phyloP scores from a whole-genome alignment of 1,284 basidiomycete genomes.

The Waitea zeae region DNA sequence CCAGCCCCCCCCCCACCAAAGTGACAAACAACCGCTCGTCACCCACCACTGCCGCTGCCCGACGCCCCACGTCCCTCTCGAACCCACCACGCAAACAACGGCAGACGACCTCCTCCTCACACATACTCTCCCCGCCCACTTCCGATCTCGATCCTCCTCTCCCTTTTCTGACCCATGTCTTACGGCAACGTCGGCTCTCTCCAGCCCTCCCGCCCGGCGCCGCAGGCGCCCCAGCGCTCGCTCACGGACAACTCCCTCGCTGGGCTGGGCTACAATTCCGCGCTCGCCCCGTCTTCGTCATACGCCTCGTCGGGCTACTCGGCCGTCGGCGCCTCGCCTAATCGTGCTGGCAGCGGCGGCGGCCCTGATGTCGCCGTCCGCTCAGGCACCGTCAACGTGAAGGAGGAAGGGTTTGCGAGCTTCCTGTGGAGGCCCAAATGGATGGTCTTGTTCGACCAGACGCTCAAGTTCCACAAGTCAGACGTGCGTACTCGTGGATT shows the following conservation, averaged over 20 bases:
- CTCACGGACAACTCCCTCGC: slow-evolving; percentile 23
- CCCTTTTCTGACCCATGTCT: no score
- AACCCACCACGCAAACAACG: no score
- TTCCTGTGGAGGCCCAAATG: slow-evolving; percentile 91
- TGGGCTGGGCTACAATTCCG: slow-evolving; percentile 36
- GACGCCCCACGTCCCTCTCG: no score
- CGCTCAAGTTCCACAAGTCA: slow-evolving; percentile 79
- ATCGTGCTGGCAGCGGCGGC: slow-evolving; percentile 16
- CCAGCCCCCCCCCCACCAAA: no score
- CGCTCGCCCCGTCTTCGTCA: slow-evolving; percentile 18
- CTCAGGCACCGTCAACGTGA: slow-evolving; percentile 59
- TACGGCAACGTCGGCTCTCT: no score
- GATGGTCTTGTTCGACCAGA: slow-evolving; percentile 73
- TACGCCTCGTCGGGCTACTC: slow-evolving; percentile 38
- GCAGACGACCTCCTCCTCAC: no score
- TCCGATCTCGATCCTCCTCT: no score
- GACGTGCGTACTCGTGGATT: slow-evolving; percentile 44
- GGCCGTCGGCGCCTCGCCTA: slow-evolving; percentile 63
- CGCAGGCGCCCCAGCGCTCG: slow-evolving; percentile 40
- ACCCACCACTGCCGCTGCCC: no score
- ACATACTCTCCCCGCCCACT: no score
- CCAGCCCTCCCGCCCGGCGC: slow-evolving; percentile 44
- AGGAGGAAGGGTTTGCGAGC: slow-evolving; percentile 82
- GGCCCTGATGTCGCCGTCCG: slow-evolving; percentile 31
- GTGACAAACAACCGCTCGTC: no score